Evolutionary conservation across 495 filamentous ascomycete species (phyloP).

Genomic region (Tuber indicum): DNA sequence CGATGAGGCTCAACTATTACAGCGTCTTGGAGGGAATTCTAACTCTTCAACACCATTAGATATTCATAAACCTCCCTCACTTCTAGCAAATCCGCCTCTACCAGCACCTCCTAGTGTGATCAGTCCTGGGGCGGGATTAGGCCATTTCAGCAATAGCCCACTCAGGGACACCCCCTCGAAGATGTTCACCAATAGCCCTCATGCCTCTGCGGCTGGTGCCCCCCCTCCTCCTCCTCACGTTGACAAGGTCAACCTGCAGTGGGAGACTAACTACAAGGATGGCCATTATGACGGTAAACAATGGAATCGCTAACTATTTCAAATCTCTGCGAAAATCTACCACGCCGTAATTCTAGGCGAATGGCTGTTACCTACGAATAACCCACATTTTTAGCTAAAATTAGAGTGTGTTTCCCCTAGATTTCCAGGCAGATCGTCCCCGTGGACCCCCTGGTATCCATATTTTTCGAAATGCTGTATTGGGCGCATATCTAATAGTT

Average conservation of each 20-base stretch:
- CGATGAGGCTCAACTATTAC: background rate
- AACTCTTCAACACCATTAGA: background rate
- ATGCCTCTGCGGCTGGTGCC: background rate
- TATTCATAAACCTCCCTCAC: background rate
- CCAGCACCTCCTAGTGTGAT: background rate
- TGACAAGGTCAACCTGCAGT: conserved; percentile 27
- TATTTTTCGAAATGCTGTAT: background rate
- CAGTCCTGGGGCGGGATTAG: background rate
- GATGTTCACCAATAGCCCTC: background rate
- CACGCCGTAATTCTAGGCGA: background rate
- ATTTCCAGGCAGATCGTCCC: background rate
- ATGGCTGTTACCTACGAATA: background rate
- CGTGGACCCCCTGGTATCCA: background rate
- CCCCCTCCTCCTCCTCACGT: conserved; percentile 10
- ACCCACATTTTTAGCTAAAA: background rate
- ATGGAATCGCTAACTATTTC: background rate
- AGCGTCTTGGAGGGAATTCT: background rate
- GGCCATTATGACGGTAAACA: background rate
- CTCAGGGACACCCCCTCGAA: background rate
- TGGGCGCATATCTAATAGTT: background rate
- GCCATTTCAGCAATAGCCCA: background rate
- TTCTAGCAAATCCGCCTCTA: conserved; percentile 5
- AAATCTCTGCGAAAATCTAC: background rate
- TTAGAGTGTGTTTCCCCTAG: background rate
- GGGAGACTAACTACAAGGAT: conserved; percentile 27